Evolutionary conservation across 2,329 filamentous ascomycete species (phyloP).

Genomic region (Pseudopyricularia javanii): DNA sequence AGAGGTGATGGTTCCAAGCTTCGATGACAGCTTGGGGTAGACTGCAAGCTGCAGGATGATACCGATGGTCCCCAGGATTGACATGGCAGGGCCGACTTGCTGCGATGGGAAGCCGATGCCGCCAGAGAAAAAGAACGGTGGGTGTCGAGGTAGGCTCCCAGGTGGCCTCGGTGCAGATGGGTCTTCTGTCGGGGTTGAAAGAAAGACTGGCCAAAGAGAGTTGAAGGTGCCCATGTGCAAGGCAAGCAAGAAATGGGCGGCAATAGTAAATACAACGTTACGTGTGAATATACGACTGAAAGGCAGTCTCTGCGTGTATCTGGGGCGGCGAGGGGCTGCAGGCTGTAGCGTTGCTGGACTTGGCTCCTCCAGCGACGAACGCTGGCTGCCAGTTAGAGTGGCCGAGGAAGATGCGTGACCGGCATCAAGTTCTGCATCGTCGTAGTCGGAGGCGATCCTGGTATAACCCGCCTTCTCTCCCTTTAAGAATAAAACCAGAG

Average conservation of each 20-base stretch:
- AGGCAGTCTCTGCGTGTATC: conserved; percentile 34
- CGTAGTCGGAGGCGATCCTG: background rate
- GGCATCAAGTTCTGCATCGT: background rate
- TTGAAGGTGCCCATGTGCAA: conserved; percentile 69
- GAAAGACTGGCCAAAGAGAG: conserved; percentile 63
- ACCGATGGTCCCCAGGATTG: conserved; percentile 65
- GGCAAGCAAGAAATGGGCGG: conserved; percentile 57
- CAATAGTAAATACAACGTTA: conserved; percentile 40
- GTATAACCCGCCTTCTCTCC: conserved; percentile 3
- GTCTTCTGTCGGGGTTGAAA: conserved; percentile 55
- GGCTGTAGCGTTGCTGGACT: background rate
- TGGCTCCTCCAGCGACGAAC: background rate
- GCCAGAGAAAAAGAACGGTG: conserved; percentile 56
- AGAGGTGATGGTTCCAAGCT: conserved; percentile 54
- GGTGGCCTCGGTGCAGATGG: conserved; percentile 18
- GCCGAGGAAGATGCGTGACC: conserved; percentile 2
- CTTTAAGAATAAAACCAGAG: conserved; percentile 8
- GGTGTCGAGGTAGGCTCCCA: conserved; percentile 18
- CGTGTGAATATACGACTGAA: conserved; percentile 43
- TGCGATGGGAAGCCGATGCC: conserved; percentile 63
- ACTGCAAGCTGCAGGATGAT: conserved; percentile 59
- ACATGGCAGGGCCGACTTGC: conserved; percentile 65
- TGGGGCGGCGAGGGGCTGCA: conserved; percentile 8
- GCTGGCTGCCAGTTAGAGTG: background rate
- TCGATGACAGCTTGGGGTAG: conserved; percentile 55